These are phyloP conservation scores for Plectosphaerella sp. DNA, from an alignment of 2,329 filamentous ascomycete genomes.

Conservation along the genomic window DNA sequence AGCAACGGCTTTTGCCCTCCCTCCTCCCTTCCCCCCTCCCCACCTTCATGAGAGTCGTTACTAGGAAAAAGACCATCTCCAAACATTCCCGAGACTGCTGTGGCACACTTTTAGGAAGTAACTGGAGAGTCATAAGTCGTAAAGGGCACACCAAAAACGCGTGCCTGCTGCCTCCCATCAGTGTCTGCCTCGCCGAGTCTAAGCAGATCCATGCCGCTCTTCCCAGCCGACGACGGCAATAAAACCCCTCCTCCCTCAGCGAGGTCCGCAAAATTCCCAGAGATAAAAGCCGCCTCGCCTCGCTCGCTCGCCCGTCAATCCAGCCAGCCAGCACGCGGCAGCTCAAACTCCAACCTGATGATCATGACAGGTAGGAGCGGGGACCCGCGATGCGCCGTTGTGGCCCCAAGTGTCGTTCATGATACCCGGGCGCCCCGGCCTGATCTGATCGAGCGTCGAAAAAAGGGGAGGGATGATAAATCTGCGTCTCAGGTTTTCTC, in stretches of 20 bases:
- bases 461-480: conserved; percentile 10
- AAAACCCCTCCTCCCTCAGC: too few species aligned
- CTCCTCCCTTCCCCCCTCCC: background rate
- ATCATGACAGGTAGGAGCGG: background rate
- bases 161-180: background rate
- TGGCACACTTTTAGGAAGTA: background rate
- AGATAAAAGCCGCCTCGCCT: background rate
- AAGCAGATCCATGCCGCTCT: background rate
- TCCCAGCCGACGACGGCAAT: background rate
- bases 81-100: background rate
- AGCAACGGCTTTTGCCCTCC: background rate
- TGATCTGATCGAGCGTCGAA: conserved; percentile 3
- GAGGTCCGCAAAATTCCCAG: background rate
- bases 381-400: background rate
- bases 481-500: conserved; percentile 5
- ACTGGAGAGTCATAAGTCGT: background rate
- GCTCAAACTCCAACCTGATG: background rate
- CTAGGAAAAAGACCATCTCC: background rate
- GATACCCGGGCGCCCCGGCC: conserved; percentile 1
- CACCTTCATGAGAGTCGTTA: background rate
- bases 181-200: background rate
- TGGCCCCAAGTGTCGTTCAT: background rate
- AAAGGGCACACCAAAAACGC: background rate
- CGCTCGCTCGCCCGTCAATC: background rate
- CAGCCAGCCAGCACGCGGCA: background rate